Evolutionary conservation across 768 basidiomycete species (phyloP).

Genomic region (Russula sp.): DNA sequence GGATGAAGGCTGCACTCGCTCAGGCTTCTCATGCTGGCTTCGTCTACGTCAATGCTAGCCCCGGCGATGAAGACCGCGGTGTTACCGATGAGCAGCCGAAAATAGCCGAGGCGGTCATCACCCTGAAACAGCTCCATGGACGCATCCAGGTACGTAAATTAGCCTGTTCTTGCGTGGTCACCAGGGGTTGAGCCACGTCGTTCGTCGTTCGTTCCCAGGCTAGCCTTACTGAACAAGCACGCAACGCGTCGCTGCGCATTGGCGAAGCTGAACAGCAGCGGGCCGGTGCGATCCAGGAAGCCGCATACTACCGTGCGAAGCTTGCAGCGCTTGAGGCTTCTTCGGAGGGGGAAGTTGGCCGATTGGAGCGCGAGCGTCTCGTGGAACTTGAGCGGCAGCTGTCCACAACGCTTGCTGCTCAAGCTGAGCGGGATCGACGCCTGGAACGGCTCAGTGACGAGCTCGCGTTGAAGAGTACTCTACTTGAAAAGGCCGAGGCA

Average conservation of each 20-base stretch:
- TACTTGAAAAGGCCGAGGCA: conserved; percentile 74
- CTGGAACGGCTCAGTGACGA: conserved; percentile 65
- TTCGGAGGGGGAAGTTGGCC: conserved; percentile 53
- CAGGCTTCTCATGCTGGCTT: conserved; percentile 77
- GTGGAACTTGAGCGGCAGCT: conserved; percentile 68
- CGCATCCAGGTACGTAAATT: conserved; percentile 64
- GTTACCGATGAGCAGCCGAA: conserved; percentile 40
- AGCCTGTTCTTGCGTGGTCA: not conserved
- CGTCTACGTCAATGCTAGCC: conserved; percentile 45
- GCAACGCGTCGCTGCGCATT: conserved; percentile 65
- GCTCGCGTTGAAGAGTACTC: conserved; percentile 65
- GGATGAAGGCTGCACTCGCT: conserved; percentile 77
- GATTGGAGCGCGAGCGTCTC: conserved; percentile 73
- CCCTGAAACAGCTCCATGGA: conserved; percentile 83
- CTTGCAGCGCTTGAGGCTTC: conserved; percentile 76
- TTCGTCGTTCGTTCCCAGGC: conserved; percentile 36
- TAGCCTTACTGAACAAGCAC: conserved; percentile 69
- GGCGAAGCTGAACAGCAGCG: conserved; percentile 74
- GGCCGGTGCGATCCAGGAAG: conserved; percentile 79
- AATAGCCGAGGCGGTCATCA: conserved; percentile 64
- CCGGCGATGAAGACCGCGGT: conserved; percentile 36
- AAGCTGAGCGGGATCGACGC: conserved; percentile 59
- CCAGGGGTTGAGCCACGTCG: not conserved
- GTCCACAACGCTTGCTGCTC: conserved; percentile 51
- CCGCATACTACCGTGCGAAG: conserved; percentile 93